Percentiles rank a stretch among this genome's conserved stretches.
Evolutionary conservation across 768 basidiomycete species (phyloP).

Genomic region (Lactarius akahatsu): DNA sequence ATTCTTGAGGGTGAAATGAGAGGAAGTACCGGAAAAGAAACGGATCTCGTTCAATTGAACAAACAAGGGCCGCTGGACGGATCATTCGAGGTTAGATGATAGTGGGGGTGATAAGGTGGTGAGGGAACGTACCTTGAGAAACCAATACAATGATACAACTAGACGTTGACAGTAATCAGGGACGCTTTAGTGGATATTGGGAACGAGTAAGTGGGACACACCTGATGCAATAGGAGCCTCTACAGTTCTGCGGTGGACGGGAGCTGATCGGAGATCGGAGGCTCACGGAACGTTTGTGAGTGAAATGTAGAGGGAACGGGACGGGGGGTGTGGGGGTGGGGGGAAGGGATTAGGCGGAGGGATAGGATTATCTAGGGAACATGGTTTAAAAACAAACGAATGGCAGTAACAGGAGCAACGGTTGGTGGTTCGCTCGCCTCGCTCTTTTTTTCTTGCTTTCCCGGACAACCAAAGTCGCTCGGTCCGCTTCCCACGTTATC

Average conservation of each 20-base stretch:
- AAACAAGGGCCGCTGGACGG: background rate
- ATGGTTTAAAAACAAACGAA: background rate
- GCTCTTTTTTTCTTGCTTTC: too few species aligned
- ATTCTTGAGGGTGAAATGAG: background rate
- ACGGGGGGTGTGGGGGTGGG: background rate
- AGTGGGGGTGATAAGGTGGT: background rate
- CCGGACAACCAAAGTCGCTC: too few species aligned
- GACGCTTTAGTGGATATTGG: background rate
- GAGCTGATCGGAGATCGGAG: background rate
- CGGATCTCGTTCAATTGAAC: background rate
- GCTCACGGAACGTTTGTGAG: background rate
- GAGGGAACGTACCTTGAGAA: slow-evolving; percentile 6
- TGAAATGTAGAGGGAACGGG: background rate
- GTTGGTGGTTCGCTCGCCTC: background rate
- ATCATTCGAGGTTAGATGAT: background rate
- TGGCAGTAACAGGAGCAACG: background rate
- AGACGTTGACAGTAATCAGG: background rate
- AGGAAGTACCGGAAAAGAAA: slow-evolving; percentile 1
- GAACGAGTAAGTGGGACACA: background rate
- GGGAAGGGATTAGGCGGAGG: background rate
- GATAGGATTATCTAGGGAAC: background rate
- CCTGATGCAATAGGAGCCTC: background rate
- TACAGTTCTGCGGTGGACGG: background rate
- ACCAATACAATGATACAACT: slow-evolving; percentile 13
- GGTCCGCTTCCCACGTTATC: too few species aligned